Conservation (phyloP, 192 early-diverging fungal species). For the Ramicandelaber brevisporus region DNA sequence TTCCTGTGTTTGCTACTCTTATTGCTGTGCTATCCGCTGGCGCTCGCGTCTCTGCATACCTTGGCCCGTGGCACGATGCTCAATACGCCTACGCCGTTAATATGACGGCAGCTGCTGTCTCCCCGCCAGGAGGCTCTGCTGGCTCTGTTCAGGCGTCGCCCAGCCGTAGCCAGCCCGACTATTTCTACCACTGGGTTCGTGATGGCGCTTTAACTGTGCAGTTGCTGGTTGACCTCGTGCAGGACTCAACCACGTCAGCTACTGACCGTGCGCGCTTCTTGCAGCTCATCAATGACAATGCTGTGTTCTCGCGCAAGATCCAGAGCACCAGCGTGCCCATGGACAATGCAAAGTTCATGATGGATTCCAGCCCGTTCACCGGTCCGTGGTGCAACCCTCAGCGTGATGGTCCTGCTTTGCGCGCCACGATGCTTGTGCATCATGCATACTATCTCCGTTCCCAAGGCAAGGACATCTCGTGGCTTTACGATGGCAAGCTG, state of each 20-base stretch:
- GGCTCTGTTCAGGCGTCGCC: slow-evolving; percentile 1
- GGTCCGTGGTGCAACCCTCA: too few species aligned
- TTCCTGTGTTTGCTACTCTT: neutral
- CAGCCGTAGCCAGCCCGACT: slow-evolving; percentile 12
- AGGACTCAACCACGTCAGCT: too few species aligned
- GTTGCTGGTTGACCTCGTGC: slow-evolving; percentile 5
- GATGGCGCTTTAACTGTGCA: slow-evolving; percentile 21
- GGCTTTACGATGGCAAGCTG: slow-evolving; percentile 7
- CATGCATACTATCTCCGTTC: too few species aligned
- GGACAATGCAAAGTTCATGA: too few species aligned
- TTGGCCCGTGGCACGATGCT: neutral
- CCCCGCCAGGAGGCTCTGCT: slow-evolving; percentile 1
- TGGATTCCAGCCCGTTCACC: too few species aligned
- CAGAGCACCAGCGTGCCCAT: slow-evolving; percentile 18
- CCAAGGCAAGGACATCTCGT: too few species aligned
- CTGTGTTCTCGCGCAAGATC: slow-evolving; percentile 5
- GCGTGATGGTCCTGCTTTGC: slow-evolving; percentile 38
- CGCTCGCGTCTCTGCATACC: neutral
- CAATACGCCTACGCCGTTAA: neutral
- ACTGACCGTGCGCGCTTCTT: slow-evolving; percentile 1
- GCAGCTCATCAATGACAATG: slow-evolving; percentile 11
- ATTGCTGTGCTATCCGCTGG: neutral
- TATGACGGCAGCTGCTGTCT: neutral
- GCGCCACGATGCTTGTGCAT: slow-evolving; percentile 11
- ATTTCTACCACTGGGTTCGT: slow-evolving; percentile 38